Conservation (phyloP, 2,329 filamentous ascomycete species). For the Penicillium freii region DNA sequence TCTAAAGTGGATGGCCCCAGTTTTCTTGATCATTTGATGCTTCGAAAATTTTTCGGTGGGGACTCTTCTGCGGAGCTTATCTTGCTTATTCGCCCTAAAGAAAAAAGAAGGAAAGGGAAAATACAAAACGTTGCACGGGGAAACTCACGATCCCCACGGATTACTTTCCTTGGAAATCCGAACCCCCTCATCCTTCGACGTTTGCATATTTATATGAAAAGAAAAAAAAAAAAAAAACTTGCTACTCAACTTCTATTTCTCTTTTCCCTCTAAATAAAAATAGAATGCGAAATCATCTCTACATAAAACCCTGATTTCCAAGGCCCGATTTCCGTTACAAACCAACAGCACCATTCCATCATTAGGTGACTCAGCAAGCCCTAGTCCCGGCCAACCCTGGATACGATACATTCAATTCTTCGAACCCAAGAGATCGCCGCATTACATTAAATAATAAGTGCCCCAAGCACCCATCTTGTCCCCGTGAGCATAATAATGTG, state of each 20-base stretch:
- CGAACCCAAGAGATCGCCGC: constrained; percentile 8
- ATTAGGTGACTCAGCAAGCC: not conserved
- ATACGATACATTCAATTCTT: not conserved
- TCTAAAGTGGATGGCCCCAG: constrained; percentile 11
- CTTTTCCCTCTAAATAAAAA: not conserved
- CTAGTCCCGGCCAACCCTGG: not conserved
- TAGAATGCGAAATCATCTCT: not conserved
- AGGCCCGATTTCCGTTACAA: not conserved
- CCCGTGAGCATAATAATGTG: not conserved
- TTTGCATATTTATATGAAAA: not conserved
- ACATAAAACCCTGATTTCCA: no score
- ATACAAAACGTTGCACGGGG: constrained; percentile 20
- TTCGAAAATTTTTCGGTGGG: constrained; percentile 29
- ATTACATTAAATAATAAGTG: not conserved
- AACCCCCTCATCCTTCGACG: constrained; percentile 19
- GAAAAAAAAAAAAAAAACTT: no score
- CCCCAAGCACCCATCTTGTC: not conserved
- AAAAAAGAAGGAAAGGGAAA: not conserved
- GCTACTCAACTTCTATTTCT: not conserved
- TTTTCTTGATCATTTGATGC: constrained; percentile 28
- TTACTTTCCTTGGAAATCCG: constrained; percentile 26
- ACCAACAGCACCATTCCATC: not conserved
- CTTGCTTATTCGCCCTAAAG: constrained; percentile 14
- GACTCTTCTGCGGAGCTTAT: constrained; percentile 26
- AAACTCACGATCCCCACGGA: constrained; percentile 28